These are phyloP conservation scores for Flammula alnicola DNA, from an alignment of 1,284 basidiomycete species.

Conservation along the genomic window DNA sequence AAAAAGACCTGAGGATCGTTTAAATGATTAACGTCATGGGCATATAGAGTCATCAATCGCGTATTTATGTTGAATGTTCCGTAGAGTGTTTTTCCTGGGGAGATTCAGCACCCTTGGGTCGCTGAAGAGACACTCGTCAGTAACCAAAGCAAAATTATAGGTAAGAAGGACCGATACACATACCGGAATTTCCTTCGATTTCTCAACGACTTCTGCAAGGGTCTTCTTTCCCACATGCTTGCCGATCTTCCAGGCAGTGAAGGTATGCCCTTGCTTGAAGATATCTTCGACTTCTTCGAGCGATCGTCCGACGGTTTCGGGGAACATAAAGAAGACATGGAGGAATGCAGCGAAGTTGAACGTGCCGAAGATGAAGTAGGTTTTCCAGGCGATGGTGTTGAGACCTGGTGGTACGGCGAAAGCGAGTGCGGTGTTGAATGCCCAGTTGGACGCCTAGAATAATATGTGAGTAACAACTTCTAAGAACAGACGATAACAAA, in stretches of 20 bases:
- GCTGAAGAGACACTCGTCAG: background rate
- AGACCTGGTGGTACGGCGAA: constrained; percentile 66
- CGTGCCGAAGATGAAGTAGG: constrained; percentile 77
- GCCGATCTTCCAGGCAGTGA: constrained; percentile 73
- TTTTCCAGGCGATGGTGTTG: constrained; percentile 57
- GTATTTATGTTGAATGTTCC: too few relatives aligned
- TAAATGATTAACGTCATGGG: too few relatives aligned
- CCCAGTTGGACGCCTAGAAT: constrained; percentile 61
- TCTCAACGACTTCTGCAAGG: constrained; percentile 41
- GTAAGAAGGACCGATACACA: constrained; percentile 1
- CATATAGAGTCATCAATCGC: too few relatives aligned
- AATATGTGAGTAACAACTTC: background rate
- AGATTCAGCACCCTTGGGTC: constrained; percentile 19
- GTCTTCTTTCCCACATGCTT: constrained; percentile 67
- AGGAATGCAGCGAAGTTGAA: constrained; percentile 77
- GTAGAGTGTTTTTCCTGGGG: constrained; percentile 19
- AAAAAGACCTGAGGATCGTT: too few relatives aligned
- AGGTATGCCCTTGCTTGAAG: constrained; percentile 68
- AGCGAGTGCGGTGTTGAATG: constrained; percentile 75
- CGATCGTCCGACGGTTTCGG: constrained; percentile 72
- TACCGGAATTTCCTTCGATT: constrained; percentile 25
- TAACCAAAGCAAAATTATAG: background rate
- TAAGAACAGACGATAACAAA: background rate
- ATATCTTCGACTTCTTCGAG: constrained; percentile 80
- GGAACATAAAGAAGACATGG: constrained; percentile 76